Conservation (phyloP, 2,329 filamentous ascomycete genomes). For the Pseudocercospora eumusae region DNA sequence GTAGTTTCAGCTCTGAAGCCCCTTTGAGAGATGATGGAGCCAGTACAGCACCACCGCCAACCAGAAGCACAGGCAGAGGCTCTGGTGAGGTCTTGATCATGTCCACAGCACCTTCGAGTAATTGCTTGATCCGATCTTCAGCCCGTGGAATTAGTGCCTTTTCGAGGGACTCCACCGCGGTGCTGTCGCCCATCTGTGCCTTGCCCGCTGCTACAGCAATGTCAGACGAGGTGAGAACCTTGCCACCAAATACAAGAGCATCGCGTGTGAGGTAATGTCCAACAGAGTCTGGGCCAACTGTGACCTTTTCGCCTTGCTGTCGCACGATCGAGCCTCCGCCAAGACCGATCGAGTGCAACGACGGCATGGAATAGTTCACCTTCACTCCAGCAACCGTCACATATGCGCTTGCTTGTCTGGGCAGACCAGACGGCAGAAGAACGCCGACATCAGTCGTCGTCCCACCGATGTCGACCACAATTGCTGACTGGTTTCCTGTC, state of each 20-base stretch:
- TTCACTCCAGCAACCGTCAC: constrained; percentile 62
- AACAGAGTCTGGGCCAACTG: constrained; percentile 60
- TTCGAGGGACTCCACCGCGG: constrained; percentile 27
- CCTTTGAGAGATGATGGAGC: constrained; percentile 53
- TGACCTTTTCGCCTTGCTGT: constrained; percentile 38
- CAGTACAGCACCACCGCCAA: constrained; percentile 60
- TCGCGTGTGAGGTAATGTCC: constrained; percentile 54
- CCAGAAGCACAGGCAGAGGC: constrained; percentile 56
- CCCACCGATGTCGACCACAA: constrained; percentile 67
- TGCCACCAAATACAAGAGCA: constrained; percentile 57
- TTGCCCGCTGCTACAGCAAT: constrained; percentile 46
- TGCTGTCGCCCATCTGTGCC: constrained; percentile 32
- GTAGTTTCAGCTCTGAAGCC: constrained; percentile 54
- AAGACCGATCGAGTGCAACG: constrained; percentile 56
- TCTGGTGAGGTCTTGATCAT: constrained; percentile 59
- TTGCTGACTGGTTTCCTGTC: constrained; percentile 39
- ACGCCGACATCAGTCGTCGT: constrained; percentile 66
- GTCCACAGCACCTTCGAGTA: constrained; percentile 57
- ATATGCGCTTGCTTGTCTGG: constrained; percentile 62
- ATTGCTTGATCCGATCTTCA: constrained; percentile 46
- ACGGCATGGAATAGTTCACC: constrained; percentile 52
- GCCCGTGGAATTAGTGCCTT: constrained; percentile 28
- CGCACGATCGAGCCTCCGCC: constrained; percentile 56
- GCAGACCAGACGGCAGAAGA: constrained; percentile 61
- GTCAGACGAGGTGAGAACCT: constrained; percentile 56